Percentiles rank a stretch among this genome's conserved stretches.
These are phyloP conservation scores for Ophiostoma quercus DNA, from an alignment of 2,329 filamentous ascomycete genomes.

Conservation along the genomic window DNA sequence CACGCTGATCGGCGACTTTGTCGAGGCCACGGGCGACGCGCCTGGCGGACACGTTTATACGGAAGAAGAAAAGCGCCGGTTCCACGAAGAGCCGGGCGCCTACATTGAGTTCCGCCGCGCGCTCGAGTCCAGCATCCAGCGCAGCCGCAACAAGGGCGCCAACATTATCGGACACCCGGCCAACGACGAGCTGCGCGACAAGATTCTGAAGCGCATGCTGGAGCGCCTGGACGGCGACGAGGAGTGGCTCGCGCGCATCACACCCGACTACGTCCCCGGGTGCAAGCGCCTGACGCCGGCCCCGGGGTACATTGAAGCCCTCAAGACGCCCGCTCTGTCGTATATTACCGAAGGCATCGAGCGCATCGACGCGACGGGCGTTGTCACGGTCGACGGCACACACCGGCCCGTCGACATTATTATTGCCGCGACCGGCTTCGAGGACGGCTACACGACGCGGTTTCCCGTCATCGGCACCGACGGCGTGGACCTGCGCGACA, in stretches of 20 bases:
- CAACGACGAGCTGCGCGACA: constrained; percentile 19
- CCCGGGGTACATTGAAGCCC: constrained; percentile 30
- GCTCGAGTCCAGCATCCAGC: constrained; percentile 10
- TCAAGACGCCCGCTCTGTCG: constrained; percentile 31
- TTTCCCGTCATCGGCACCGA: constrained; percentile 23
- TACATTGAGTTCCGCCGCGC: constrained; percentile 19
- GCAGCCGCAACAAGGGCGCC: constrained; percentile 27
- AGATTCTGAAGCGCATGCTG: constrained; percentile 30
- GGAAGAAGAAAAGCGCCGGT: constrained; percentile 17
- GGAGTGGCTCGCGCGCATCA: constrained; percentile 30
- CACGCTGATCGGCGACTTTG: constrained; percentile 30
- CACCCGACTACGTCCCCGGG: constrained; percentile 22
- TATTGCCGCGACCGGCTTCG: constrained; percentile 33
- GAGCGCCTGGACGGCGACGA: constrained; percentile 33
- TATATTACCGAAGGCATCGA: constrained; percentile 33
- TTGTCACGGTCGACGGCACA: constrained; percentile 30
- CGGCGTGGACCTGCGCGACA: constrained; percentile 24
- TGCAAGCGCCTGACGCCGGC: constrained; percentile 31
- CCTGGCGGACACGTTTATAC: constrained; percentile 18
- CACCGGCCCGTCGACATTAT: constrained; percentile 27
- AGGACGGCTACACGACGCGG: constrained; percentile 28
- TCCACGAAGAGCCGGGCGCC: constrained; percentile 15
- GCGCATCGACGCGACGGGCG: constrained; percentile 32
- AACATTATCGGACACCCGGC: constrained; percentile 26
- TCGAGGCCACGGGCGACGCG: constrained; percentile 12